Percentiles rank a stretch among this genome's conserved stretches.
phyloP scores from a whole-genome alignment of 2,329 filamentous ascomycete genomes.

The Fusarium coicis region DNA sequence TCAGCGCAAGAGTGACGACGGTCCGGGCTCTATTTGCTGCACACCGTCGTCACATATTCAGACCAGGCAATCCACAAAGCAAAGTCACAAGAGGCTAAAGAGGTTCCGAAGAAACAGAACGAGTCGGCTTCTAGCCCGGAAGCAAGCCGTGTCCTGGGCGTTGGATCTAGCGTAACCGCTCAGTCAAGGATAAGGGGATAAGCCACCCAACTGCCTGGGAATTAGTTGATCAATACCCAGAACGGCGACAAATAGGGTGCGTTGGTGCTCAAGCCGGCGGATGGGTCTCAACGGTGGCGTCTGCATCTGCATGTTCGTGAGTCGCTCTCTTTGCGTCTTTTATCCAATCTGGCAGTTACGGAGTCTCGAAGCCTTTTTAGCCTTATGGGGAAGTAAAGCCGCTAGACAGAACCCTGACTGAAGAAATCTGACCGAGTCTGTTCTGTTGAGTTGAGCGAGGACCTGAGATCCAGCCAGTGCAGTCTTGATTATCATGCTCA shows the following conservation, averaged over 20 bases:
- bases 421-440: background rate
- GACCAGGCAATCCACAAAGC: slow-evolving; percentile 18
- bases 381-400: slow-evolving; percentile 16
- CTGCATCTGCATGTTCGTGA: slow-evolving; percentile 26
- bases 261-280: slow-evolving; percentile 15
- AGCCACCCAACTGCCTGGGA: slow-evolving; percentile 34
- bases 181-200: slow-evolving; percentile 23
- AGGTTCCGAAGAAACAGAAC: slow-evolving; percentile 6
- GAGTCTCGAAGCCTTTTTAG: slow-evolving; percentile 23
- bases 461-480: background rate
- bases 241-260: slow-evolving; percentile 36
- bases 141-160: slow-evolving; percentile 29
- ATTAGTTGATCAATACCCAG: slow-evolving; percentile 38
- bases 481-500: background rate
- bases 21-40: slow-evolving; percentile 29
- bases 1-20: slow-evolving; percentile 20
- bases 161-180: slow-evolving; percentile 35
- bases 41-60: slow-evolving; percentile 30
- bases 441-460: background rate
- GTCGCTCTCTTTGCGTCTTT: slow-evolving; percentile 34
- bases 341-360: slow-evolving; percentile 25
- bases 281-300: slow-evolving; percentile 36
- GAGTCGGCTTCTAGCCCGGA: slow-evolving; percentile 33
- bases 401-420: slow-evolving; percentile 6
- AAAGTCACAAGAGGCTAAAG: background rate